Percentiles rank a stretch among this genome's conserved stretches.
phyloP scores from a whole-genome alignment of 495 filamentous ascomycete species.

The Pyrenula massariospora region DNA sequence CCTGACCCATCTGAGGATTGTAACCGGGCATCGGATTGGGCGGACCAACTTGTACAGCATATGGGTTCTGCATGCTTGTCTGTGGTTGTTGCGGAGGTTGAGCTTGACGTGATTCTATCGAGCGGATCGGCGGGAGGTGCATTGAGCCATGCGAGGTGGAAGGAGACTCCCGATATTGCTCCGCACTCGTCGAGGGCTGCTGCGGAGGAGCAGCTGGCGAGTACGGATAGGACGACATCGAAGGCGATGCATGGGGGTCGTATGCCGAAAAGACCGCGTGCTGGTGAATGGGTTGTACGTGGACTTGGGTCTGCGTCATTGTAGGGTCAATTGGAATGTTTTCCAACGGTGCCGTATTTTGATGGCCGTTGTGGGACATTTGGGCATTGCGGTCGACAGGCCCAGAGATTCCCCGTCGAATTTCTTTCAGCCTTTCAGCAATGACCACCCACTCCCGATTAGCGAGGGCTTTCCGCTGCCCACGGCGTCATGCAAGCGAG shows the following conservation, averaged over 20 bases:
- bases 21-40: constrained; percentile 21
- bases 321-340: neutral
- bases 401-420: neutral
- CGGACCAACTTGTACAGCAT: constrained; percentile 21
- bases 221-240: constrained; percentile 44
- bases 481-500: neutral
- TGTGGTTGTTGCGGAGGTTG: constrained; percentile 17
- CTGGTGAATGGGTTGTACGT: constrained; percentile 2
- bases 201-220: constrained; percentile 33
- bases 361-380: neutral
- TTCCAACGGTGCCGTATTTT: neutral
- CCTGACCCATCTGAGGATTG: constrained; percentile 5
- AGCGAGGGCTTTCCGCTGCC: neutral
- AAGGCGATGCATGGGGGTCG: constrained; percentile 43
- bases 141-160: constrained; percentile 32
- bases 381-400: neutral
- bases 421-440: neutral
- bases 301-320: neutral
- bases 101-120: constrained; percentile 22
- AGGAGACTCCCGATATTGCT: constrained; percentile 39
- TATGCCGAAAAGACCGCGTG: constrained; percentile 42
- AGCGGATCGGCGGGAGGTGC: constrained; percentile 53
- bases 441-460: neutral
- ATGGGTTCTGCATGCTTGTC: constrained; percentile 9
- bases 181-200: constrained; percentile 10